phyloP scores from a whole-genome alignment of 352 stramenopile species.

The Phytophthora quininea region DNA sequence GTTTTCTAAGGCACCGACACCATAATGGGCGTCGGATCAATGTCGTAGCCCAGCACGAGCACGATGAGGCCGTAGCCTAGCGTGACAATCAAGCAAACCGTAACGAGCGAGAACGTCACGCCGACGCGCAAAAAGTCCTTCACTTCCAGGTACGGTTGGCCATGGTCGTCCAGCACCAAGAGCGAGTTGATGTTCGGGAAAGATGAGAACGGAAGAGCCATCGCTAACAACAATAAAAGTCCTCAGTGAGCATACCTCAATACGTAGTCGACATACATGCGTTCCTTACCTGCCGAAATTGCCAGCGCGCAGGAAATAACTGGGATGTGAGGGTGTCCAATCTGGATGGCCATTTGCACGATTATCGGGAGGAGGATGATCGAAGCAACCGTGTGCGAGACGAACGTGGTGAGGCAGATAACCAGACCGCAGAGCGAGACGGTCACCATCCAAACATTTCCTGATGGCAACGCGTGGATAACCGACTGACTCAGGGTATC shows the following conservation, averaged over 20 bases:
- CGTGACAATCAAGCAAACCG: constrained; percentile 85
- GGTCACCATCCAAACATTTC: constrained; percentile 86
- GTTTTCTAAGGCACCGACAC: background rate
- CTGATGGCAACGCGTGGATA: constrained; percentile 78
- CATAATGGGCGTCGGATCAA: constrained; percentile 53
- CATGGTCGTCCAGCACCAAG: constrained; percentile 90
- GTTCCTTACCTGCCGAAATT: constrained; percentile 83
- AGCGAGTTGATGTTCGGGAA: constrained; percentile 94
- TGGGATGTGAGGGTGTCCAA: constrained; percentile 85
- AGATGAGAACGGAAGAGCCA: constrained; percentile 92
- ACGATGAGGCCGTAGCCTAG: constrained; percentile 87
- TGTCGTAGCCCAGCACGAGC: constrained; percentile 79
- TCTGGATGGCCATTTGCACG: constrained; percentile 88
- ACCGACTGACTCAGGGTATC: constrained; percentile 85
- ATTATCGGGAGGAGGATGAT: constrained; percentile 94
- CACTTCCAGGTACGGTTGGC: constrained; percentile 86
- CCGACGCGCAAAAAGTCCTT: constrained; percentile 89
- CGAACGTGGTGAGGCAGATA: constrained; percentile 91
- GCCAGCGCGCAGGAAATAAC: constrained; percentile 85
- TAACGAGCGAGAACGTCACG: constrained; percentile 86
- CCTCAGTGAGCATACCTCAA: background rate
- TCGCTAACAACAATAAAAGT: constrained; percentile 49
- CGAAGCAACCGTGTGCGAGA: constrained; percentile 92
- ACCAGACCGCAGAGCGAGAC: constrained; percentile 88
- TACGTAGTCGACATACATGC: background rate